These are phyloP conservation scores for Eucalyptus cloeziana DNA, from an alignment of 345 rosid species.

Conservation along the genomic window DNA sequence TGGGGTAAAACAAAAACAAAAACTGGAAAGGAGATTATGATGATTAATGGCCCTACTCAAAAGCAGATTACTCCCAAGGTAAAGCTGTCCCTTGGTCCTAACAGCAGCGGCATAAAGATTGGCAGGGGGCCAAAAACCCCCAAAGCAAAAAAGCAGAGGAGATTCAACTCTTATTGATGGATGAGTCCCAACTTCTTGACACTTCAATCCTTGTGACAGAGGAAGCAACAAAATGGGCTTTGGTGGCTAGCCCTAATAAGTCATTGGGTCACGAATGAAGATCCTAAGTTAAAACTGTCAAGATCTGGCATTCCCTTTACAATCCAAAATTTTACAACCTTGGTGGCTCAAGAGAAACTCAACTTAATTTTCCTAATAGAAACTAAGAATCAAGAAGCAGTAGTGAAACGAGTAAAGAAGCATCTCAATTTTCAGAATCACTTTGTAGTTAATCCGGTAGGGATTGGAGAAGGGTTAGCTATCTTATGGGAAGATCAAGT, in stretches of 20 bases:
- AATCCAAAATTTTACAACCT: too few relatives aligned
- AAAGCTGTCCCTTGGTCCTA: not conserved
- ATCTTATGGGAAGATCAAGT: not conserved
- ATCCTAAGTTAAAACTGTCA: too few relatives aligned
- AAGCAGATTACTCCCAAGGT: not conserved
- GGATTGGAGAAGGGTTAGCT: not conserved
- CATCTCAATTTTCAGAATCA: rapidly evolving
- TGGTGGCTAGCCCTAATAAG: too few relatives aligned
- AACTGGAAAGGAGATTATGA: not conserved
- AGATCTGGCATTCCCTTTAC: too few relatives aligned
- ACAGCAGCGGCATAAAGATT: rapidly evolving
- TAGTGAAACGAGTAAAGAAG: not conserved
- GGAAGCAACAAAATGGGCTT: too few relatives aligned
- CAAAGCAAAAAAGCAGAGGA: rapidly evolving
- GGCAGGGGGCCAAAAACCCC: rapidly evolving
- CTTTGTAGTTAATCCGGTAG: rapidly evolving
- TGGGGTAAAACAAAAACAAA: rapidly evolving
- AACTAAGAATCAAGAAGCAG: not conserved
- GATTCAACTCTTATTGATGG: too few relatives aligned
- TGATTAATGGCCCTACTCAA: not conserved
- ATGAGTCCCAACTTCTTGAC: too few relatives aligned
- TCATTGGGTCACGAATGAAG: too few relatives aligned
- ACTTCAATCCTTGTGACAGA: too few relatives aligned
- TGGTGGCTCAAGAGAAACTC: not conserved
- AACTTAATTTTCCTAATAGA: too few relatives aligned